Conservation (phyloP, 2,329 filamentous ascomycete species). For the Neurospora crassa region DNA sequence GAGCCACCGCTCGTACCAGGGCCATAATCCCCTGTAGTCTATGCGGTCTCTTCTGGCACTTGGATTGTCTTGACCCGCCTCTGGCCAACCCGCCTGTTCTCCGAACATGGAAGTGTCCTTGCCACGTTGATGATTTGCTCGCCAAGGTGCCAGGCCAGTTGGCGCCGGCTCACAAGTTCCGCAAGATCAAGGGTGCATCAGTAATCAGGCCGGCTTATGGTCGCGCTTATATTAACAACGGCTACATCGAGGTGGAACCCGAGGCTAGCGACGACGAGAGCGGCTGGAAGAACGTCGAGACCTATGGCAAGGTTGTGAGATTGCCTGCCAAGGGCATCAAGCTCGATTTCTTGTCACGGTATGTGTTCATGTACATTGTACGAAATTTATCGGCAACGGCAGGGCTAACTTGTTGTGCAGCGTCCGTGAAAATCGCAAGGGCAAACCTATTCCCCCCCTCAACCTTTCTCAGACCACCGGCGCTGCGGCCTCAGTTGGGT, state of each 20-base stretch:
- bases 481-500: neutral
- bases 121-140: conserved; percentile 72
- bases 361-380: conserved; percentile 21
- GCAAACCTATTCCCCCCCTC: conserved; percentile 25
- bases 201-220: conserved; percentile 41
- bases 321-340: conserved; percentile 56
- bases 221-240: conserved; percentile 63
- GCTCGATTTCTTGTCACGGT: conserved; percentile 63
- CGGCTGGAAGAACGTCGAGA: conserved; percentile 47
- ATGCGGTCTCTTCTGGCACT: conserved; percentile 77
- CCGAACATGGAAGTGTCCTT: conserved; percentile 80
- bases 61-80: conserved; percentile 85
- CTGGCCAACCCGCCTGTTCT: conserved; percentile 67
- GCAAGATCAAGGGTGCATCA: conserved; percentile 47
- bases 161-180: conserved; percentile 51
- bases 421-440: conserved; percentile 21
- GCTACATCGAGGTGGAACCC: conserved; percentile 59
- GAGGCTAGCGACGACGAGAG: conserved; percentile 45
- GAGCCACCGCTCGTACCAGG: conserved; percentile 49
- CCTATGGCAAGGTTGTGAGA: conserved; percentile 56
- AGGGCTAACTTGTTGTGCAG: conserved; percentile 16
- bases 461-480: neutral
- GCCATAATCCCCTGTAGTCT: conserved; percentile 80
- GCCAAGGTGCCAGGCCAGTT: conserved; percentile 44
- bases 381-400: neutral